Conservation (phyloP, 345 rosid species). For the Gossypium turneri region DNA sequence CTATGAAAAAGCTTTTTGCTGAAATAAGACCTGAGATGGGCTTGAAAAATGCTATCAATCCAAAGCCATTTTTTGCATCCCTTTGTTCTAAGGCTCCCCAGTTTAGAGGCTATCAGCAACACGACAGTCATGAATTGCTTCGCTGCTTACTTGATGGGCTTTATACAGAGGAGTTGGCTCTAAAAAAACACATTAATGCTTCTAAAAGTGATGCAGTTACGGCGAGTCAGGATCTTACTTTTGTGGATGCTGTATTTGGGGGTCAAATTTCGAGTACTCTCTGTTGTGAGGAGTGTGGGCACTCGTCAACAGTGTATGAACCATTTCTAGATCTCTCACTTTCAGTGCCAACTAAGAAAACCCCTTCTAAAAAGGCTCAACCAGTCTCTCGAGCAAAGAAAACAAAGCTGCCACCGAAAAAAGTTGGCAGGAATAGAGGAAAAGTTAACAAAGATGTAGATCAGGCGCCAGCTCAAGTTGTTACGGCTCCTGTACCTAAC, state of each 20-base stretch:
- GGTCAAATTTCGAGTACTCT: constrained; percentile 87
- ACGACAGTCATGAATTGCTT: constrained; percentile 94
- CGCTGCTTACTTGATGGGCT: constrained; percentile 76
- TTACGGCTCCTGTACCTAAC: constrained; percentile 26
- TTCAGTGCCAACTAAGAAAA: constrained; percentile 80
- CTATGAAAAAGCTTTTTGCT: constrained; percentile 67
- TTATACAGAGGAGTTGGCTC: constrained; percentile 68
- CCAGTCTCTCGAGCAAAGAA: constrained; percentile 58
- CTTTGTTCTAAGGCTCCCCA: constrained; percentile 83
- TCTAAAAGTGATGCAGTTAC: constrained; percentile 31
- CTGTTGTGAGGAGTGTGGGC: constrained; percentile 78
- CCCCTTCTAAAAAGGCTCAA: constrained; percentile 53
- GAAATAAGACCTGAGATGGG: constrained; percentile 65
- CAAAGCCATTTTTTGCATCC: constrained; percentile 58
- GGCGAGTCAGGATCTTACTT: constrained; percentile 41
- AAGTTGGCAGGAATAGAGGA: constrained; percentile 38
- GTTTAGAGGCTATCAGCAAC: constrained; percentile 90
- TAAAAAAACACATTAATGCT: constrained; percentile 40
- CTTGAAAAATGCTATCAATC: constrained; percentile 61
- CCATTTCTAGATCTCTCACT: constrained; percentile 94
- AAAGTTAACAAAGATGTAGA: constrained; percentile 47
- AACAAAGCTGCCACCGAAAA: constrained; percentile 64
- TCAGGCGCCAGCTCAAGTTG: constrained; percentile 25
- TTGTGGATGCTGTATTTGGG: constrained; percentile 78
- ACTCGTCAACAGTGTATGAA: constrained; percentile 83